Percentiles rank a stretch among this genome's conserved stretches.
Conservation (phyloP, 2,329 filamentous ascomycete genomes). For the Apiospora pterosperma region DNA sequence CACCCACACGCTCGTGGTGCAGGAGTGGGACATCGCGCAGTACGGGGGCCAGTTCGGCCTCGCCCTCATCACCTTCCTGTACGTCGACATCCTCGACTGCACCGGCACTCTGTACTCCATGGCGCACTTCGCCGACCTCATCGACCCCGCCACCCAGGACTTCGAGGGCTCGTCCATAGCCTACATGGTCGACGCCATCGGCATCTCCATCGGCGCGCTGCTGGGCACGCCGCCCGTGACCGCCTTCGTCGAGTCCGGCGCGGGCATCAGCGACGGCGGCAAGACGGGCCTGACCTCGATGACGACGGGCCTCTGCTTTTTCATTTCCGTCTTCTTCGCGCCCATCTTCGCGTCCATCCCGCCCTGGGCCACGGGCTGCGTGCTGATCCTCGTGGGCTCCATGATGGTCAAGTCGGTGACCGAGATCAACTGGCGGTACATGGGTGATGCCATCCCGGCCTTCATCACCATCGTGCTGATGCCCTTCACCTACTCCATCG, state of each 20-base stretch:
- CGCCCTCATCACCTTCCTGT: constrained; percentile 83
- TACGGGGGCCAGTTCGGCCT: constrained; percentile 76
- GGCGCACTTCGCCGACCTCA: constrained; percentile 77
- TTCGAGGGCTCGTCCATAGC: constrained; percentile 83
- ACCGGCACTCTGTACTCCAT: constrained; percentile 88
- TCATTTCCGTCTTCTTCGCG: constrained; percentile 84
- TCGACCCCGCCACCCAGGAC: constrained; percentile 80
- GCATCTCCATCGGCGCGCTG: constrained; percentile 75
- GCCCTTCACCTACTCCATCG: constrained; percentile 88
- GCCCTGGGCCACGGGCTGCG: constrained; percentile 84
- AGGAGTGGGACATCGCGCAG: constrained; percentile 67
- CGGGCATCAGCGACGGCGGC: constrained; percentile 84
- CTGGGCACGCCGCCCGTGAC: constrained; percentile 79
- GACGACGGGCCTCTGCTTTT: constrained; percentile 75
- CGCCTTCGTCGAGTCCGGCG: constrained; percentile 85
- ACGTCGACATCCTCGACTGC: constrained; percentile 84
- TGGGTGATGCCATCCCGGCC: constrained; percentile 79
- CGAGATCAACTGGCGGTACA: constrained; percentile 87
- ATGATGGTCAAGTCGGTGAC: constrained; percentile 78
- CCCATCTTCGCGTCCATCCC: constrained; percentile 89
- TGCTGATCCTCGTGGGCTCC: constrained; percentile 82
- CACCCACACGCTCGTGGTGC: constrained; percentile 62
- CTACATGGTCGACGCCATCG: constrained; percentile 77
- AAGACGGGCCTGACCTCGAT: constrained; percentile 83
- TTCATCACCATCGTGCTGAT: constrained; percentile 82